A percentile compares a stretch with the other conserved stretches of the same genome.
These are phyloP conservation scores for Cyberlindnera subsufficiens DNA, from an alignment of 805 yeast genomes.

Conservation along the genomic window DNA sequence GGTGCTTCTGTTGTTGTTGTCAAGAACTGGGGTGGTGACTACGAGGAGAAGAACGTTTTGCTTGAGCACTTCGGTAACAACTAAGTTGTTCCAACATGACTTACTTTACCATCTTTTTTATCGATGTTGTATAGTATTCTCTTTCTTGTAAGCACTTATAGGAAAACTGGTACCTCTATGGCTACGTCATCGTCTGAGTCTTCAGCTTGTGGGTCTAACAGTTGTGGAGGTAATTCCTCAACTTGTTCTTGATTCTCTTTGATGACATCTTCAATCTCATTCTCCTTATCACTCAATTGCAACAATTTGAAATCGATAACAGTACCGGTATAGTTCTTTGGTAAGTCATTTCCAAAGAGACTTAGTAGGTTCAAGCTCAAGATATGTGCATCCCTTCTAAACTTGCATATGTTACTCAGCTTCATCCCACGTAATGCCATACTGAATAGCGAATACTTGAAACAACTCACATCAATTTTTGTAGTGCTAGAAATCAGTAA, in stretches of 20 bases:
- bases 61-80: slow-evolving; percentile 93
- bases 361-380: slow-evolving; percentile 42
- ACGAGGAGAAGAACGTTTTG: slow-evolving; percentile 94
- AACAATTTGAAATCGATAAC: slow-evolving; percentile 32
- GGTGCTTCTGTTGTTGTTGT: slow-evolving; percentile 99
- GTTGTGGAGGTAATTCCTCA: not conserved
- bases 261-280: slow-evolving; percentile 3
- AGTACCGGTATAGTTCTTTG: slow-evolving; percentile 35
- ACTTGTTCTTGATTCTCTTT: slow-evolving; percentile 2
- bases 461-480: slow-evolving; percentile 37
- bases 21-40: slow-evolving; percentile 99
- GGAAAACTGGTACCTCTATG: slow-evolving; percentile 22
- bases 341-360: slow-evolving; percentile 22
- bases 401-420: slow-evolving; percentile 45
- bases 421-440: slow-evolving; percentile 43
- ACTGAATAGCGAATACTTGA: slow-evolving; percentile 42
- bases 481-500: slow-evolving; percentile 32
- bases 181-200: slow-evolving; percentile 28
- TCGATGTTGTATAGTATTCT: not conserved
- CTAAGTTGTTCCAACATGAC: slow-evolving; percentile 44
- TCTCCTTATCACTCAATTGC: slow-evolving; percentile 19
- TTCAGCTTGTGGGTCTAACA: not conserved
- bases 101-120: slow-evolving; percentile 3
- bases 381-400: slow-evolving; percentile 44
- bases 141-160: slow-evolving; percentile 5